These are phyloP conservation scores for Nakazawaea ambrosiae DNA, from an alignment of 805 yeast species.

Conservation along the genomic window DNA sequence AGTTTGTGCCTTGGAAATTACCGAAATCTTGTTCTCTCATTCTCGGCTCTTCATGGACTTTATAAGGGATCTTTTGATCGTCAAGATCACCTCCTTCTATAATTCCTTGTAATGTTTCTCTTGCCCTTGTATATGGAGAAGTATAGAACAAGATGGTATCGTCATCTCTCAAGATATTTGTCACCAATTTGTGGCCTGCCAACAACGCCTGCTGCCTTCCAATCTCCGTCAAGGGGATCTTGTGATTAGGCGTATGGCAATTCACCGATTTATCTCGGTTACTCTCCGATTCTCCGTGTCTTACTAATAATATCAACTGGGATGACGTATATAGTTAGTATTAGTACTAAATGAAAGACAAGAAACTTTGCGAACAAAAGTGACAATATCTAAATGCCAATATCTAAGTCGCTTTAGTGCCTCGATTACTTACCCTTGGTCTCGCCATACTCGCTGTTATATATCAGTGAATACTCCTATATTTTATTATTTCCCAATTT, in stretches of 20 bases:
- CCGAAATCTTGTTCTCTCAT: slow-evolving; percentile 96
- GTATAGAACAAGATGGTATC: slow-evolving; percentile 71
- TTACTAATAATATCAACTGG: slow-evolving; percentile 58
- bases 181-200: slow-evolving; percentile 48
- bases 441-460: slow-evolving; percentile 10
- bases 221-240: slow-evolving; percentile 59
- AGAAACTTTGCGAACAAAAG: background rate
- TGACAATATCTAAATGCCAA: too few species aligned
- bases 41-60: slow-evolving; percentile 79
- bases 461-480: too few species aligned
- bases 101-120: slow-evolving; percentile 76
- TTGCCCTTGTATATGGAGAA: slow-evolving; percentile 78
- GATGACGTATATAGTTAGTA: slow-evolving; percentile 4
- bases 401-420: background rate
- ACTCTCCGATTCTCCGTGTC: slow-evolving; percentile 94
- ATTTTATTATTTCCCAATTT: too few species aligned
- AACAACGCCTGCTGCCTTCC: slow-evolving; percentile 61
- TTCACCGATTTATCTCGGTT: slow-evolving; percentile 82
- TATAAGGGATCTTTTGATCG: slow-evolving; percentile 35
- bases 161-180: slow-evolving; percentile 33
- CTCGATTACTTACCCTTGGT: slow-evolving; percentile 12
- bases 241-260: slow-evolving; percentile 71
- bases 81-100: slow-evolving; percentile 38
- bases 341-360: background rate
- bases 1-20: slow-evolving; percentile 73